Conservation (phyloP, 2,329 filamentous ascomycete genomes). For the Fusarium sp. region DNA sequence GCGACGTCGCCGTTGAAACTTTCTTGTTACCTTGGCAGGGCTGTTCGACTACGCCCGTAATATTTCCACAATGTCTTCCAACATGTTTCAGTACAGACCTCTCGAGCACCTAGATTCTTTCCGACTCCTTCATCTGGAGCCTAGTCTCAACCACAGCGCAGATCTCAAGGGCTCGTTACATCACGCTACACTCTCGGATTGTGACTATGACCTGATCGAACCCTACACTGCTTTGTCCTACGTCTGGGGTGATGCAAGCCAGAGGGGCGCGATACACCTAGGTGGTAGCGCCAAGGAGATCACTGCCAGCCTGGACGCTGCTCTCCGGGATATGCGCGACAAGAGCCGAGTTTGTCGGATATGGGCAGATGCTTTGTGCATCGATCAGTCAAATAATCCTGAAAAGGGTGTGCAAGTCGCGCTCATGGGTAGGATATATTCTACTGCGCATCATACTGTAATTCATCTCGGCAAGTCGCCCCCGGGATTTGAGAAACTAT, state of each 20-base stretch:
- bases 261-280: background rate
- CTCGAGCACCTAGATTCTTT: background rate
- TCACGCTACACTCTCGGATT: background rate
- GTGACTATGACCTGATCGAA: background rate
- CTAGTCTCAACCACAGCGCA: background rate
- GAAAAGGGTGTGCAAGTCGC: background rate
- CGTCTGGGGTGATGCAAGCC: background rate
- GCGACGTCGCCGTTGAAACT: rapidly evolving
- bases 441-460: background rate
- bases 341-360: background rate
- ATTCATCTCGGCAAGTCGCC: background rate
- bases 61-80: rapidly evolving
- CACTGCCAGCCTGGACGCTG: background rate
- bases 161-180: background rate
- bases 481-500: rapidly evolving
- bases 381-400: background rate
- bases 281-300: background rate
- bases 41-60: rapidly evolving
- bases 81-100: background rate
- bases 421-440: rapidly evolving
- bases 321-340: background rate
- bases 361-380: background rate
- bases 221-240: background rate
- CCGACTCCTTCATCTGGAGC: background rate
- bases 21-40: rapidly evolving